Conservation (phyloP, 805 yeast species). For the Cyberlindnera samutprakarnensis region DNA sequence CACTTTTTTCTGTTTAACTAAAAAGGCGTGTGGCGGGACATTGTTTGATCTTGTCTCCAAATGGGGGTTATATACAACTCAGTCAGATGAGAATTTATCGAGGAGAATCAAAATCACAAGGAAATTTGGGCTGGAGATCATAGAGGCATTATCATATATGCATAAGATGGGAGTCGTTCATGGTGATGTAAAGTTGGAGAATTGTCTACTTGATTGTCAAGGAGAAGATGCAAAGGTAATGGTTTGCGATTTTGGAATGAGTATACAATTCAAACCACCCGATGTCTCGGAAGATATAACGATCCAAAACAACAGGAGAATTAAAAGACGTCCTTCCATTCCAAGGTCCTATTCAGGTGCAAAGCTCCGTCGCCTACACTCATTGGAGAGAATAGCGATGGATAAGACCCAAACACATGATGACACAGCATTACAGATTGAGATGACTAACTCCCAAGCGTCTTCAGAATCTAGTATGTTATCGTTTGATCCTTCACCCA, state of each 20-base stretch:
- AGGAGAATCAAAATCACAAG: slow-evolving; percentile 28
- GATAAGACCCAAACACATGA: slow-evolving; percentile 25
- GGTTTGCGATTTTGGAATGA: slow-evolving; percentile 90
- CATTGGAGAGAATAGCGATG: slow-evolving; percentile 19
- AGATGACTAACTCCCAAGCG: not conserved
- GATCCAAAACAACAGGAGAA: slow-evolving; percentile 20
- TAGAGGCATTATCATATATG: slow-evolving; percentile 49
- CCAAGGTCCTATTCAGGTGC: slow-evolving; percentile 28
- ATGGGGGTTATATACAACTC: slow-evolving; percentile 46
- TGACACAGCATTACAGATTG: slow-evolving; percentile 16
- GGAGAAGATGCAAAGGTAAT: slow-evolving; percentile 29
- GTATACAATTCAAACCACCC: slow-evolving; percentile 24
- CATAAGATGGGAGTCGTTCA: slow-evolving; percentile 69
- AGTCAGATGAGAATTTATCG: slow-evolving; percentile 23
- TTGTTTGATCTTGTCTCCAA: slow-evolving; percentile 65
- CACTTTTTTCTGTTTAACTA: slow-evolving; percentile 67
- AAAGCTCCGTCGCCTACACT: slow-evolving; percentile 7
- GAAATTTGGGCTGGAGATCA: slow-evolving; percentile 44
- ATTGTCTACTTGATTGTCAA: slow-evolving; percentile 41
- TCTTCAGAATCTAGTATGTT: slow-evolving; percentile 3
- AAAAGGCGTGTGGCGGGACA: slow-evolving; percentile 67
- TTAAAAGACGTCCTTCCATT: slow-evolving; percentile 23
- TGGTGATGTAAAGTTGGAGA: slow-evolving; percentile 70
- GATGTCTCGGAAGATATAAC: slow-evolving; percentile 13
- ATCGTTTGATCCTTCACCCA: slow-evolving; percentile 12